These are phyloP conservation scores for Torrubiella hemipterigena DNA, from an alignment of 2,329 filamentous ascomycete species.

Conservation along the genomic window DNA sequence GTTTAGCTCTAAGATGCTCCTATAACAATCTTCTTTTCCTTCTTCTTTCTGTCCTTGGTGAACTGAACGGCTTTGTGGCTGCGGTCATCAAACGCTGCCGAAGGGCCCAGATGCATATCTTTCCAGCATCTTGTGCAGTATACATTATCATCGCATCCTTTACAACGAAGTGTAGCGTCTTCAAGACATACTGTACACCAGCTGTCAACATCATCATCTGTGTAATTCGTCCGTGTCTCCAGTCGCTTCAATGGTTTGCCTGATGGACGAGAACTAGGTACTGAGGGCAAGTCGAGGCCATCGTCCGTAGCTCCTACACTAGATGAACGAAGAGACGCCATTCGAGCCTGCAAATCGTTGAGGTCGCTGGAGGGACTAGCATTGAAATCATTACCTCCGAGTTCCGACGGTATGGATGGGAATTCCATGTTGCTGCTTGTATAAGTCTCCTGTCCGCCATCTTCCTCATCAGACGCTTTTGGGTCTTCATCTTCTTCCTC, in stretches of 20 bases:
- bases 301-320: too few species aligned
- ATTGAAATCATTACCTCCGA: too few species aligned
- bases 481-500: not conserved
- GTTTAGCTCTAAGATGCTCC: not conserved
- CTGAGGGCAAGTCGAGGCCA: constrained; percentile 31
- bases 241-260: constrained; percentile 27
- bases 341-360: too few species aligned
- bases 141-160: constrained; percentile 58
- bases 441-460: too few species aligned
- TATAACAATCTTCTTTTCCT: not conserved
- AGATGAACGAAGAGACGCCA: too few species aligned
- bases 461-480: too few species aligned
- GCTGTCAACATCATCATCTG: constrained; percentile 59
- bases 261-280: constrained; percentile 35
- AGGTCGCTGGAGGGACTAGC: too few species aligned
- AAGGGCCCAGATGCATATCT: constrained; percentile 63
- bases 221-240: constrained; percentile 30
- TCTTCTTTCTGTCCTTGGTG: constrained; percentile 17
- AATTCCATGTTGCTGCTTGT: too few species aligned
- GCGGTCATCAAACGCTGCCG: constrained; percentile 58
- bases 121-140: constrained; percentile 73
- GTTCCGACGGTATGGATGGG: too few species aligned
- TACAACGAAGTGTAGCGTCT: constrained; percentile 60
- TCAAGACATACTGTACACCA: constrained; percentile 81
- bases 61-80: constrained; percentile 57